phyloP scores from a whole-genome alignment of 139 green algal species.

The Tetradesmus lagerheimii region DNA sequence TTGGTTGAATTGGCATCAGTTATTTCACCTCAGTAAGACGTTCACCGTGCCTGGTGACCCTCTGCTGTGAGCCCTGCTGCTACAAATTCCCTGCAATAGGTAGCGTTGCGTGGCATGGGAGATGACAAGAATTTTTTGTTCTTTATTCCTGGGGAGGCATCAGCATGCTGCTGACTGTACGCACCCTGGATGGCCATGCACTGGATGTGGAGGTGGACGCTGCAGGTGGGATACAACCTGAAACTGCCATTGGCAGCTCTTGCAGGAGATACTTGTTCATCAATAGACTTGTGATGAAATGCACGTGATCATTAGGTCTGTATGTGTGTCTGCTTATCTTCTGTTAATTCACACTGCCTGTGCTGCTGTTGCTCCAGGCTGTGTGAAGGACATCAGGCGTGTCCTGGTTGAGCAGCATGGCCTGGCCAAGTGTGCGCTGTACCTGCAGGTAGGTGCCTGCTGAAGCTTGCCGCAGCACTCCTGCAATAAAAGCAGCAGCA shows the following conservation, averaged over 20 bases:
- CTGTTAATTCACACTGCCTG: neutral
- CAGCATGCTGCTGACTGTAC: constrained; percentile 33
- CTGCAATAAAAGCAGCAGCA: neutral
- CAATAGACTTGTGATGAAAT: too few relatives aligned
- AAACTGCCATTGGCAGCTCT: too few relatives aligned
- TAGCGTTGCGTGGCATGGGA: neutral
- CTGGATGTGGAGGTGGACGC: constrained; percentile 7
- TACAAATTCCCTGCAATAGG: neutral
- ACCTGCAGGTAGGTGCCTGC: neutral
- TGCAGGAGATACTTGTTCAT: too few relatives aligned
- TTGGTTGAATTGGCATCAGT: too few relatives aligned
- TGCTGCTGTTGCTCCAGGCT: neutral
- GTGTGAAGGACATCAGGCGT: neutral
- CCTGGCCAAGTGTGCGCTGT: constrained; percentile 30
- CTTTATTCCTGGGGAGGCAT: neutral
- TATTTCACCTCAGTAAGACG: neutral
- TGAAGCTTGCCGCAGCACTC: neutral
- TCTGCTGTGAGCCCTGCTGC: neutral
- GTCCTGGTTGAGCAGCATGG: constrained; percentile 3
- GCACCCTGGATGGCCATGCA: constrained; percentile 23
- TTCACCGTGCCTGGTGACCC: neutral
- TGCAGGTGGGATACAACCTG: neutral
- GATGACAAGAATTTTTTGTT: neutral
- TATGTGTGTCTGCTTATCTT: too few relatives aligned
- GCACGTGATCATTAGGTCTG: neutral